Conservation (phyloP, 2,329 filamentous ascomycete genomes). For the Hypoxylon sp. region DNA sequence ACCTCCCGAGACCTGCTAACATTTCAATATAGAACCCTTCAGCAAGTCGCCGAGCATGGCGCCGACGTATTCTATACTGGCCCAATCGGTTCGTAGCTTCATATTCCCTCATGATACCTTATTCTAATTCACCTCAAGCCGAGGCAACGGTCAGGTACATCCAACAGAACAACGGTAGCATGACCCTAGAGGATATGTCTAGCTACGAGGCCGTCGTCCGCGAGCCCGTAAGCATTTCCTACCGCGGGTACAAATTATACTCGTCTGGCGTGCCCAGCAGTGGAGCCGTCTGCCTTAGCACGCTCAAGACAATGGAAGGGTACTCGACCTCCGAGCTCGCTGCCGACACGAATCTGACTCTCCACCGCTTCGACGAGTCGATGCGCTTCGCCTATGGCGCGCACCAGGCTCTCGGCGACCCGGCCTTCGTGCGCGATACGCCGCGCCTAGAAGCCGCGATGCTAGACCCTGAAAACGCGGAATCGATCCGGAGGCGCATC, state of each 20-base stretch:
- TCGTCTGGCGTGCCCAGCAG: slow-evolving; percentile 81
- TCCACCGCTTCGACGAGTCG: slow-evolving; percentile 88
- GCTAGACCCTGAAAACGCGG: slow-evolving; percentile 72
- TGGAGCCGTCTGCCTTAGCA: slow-evolving; percentile 80
- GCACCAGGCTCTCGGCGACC: slow-evolving; percentile 86
- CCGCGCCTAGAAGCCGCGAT: slow-evolving; percentile 76
- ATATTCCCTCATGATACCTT: neutral
- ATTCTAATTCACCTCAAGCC: slow-evolving; percentile 63
- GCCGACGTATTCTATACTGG: slow-evolving; percentile 82
- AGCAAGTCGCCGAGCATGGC: slow-evolving; percentile 81
- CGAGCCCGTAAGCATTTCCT: slow-evolving; percentile 73
- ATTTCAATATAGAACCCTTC: slow-evolving; percentile 68
- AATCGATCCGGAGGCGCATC: slow-evolving; percentile 75
- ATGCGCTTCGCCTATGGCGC: slow-evolving; percentile 90
- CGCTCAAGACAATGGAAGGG: slow-evolving; percentile 86
- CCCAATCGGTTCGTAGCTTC: slow-evolving; percentile 65
- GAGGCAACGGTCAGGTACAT: slow-evolving; percentile 80
- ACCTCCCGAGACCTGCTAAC: slow-evolving; percentile 20
- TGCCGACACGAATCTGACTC: slow-evolving; percentile 73
- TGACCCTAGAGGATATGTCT: slow-evolving; percentile 62
- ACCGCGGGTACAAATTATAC: slow-evolving; percentile 79
- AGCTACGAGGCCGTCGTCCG: slow-evolving; percentile 80
- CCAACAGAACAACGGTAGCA: slow-evolving; percentile 80
- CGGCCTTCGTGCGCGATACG: slow-evolving; percentile 77
- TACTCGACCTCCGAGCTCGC: slow-evolving; percentile 71